Evolutionary conservation across 1,139 yeast genomes (phyloP), one percentile per base, ranked within the genome.

Genomic region (Pichia kudriavzevii): DNA sequence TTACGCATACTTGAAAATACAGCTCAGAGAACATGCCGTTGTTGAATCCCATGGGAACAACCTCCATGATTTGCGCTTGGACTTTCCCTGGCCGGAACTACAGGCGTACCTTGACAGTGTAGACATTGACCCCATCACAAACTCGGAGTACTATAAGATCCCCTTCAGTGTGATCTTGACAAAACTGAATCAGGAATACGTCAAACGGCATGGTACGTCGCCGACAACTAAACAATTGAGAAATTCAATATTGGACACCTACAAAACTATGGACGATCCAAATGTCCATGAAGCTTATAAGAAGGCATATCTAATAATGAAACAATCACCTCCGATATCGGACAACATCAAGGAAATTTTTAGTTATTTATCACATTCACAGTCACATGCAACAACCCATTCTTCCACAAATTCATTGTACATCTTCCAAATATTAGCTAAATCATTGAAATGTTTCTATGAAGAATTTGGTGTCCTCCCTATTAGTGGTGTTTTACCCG

Each of bases 11-110:
- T 50, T 84, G 6, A 64, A 76, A 30, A 51, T 82, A 4, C 59
- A 73, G 22, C 52, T 66, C 8, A 58, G 60, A 28, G 79, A 73
- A 41, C 74, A 67, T 44, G 72, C 80, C 4, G 73, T 84, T 1
- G 62, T 84, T 13, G 93, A 88, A 46, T 74, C 94, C 0, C 96
- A 88, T 56, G 75, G 76, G 27, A 62, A 15, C 5, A 42, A 37
- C 22, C 54, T 79, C 4, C 75, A 69, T 24, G 95, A 85, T 49
- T 61, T 88, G 38, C 62, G 95, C 33, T 60, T 88, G 4, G 80
- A 79, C 41, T 44, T 53, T 4, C 91, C 94, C 1, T 91, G 96
- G 96, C 61, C 66, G 0, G 85, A 81, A 46, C 59, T 88, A n/a
- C 57, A 59, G 28, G 58, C 58, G 0, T 77, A 66, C 48, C 67